Conservation (phyloP, 1,284 basidiomycete species). For the Kwoniella shivajii region DNA sequence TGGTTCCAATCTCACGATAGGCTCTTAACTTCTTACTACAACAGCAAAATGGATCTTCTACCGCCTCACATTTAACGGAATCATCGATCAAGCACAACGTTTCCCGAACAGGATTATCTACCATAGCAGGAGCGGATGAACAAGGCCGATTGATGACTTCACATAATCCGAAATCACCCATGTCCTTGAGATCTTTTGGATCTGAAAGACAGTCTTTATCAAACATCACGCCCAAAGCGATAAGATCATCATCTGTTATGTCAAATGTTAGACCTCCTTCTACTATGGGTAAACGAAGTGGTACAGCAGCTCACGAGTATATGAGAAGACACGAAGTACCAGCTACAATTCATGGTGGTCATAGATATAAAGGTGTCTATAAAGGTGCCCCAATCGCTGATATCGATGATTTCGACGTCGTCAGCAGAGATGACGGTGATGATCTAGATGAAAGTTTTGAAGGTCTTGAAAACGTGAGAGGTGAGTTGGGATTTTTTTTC, state of each 20-base stretch:
- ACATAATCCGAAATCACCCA: slow-evolving; percentile 38
- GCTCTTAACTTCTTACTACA: slow-evolving; percentile 50
- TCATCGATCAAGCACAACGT: slow-evolving; percentile 18
- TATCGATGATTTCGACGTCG: slow-evolving; percentile 67
- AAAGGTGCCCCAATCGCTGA: slow-evolving; percentile 35
- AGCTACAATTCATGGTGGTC: slow-evolving; percentile 42
- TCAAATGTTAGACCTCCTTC: slow-evolving; percentile 59
- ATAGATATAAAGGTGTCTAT: slow-evolving; percentile 48
- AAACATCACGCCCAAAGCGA: slow-evolving; percentile 42
- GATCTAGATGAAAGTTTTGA: slow-evolving; percentile 83
- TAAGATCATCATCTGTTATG: slow-evolving; percentile 55
- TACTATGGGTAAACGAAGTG: slow-evolving; percentile 71
- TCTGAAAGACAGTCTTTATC: slow-evolving; percentile 31
- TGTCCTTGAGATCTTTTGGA: slow-evolving; percentile 43
- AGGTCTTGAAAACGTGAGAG: slow-evolving; percentile 86
- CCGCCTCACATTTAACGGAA: slow-evolving; percentile 22
- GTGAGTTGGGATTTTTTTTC: slow-evolving; percentile 24
- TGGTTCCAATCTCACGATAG: slow-evolving; percentile 11
- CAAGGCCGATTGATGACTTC: slow-evolving; percentile 33
- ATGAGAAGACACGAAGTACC: slow-evolving; percentile 64
- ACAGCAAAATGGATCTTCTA: slow-evolving; percentile 29
- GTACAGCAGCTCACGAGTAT: slow-evolving; percentile 87
- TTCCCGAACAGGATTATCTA: slow-evolving; percentile 27
- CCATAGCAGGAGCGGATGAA: slow-evolving; percentile 47
- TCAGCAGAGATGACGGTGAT: slow-evolving; percentile 61